Percentiles rank a stretch among this genome's conserved stretches.
phyloP scores from a whole-genome alignment of 805 yeast species.

The Komagataella mondaviorum region DNA sequence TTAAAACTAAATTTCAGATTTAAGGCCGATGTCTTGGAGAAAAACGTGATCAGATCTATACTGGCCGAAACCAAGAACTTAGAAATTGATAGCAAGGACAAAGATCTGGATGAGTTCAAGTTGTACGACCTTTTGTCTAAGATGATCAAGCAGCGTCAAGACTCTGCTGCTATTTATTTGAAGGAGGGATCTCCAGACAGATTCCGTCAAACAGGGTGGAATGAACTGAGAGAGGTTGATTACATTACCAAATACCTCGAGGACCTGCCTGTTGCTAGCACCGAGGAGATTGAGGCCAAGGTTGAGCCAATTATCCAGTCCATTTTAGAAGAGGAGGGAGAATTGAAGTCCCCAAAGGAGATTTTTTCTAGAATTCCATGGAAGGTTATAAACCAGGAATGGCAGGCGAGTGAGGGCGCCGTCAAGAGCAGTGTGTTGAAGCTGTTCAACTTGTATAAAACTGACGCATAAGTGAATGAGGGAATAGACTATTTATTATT shows the following conservation, averaged over 20 bases:
- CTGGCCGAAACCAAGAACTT: conserved; percentile 25
- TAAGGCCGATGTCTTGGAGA: conserved; percentile 20
- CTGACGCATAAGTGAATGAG: not conserved
- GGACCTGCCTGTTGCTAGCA: conserved; percentile 22
- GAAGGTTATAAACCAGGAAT: conserved; percentile 17
- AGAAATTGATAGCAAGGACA: conserved; percentile 17
- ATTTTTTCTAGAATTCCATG: conserved; percentile 21
- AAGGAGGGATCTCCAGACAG: conserved; percentile 26
- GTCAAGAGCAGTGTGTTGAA: conserved; percentile 16
- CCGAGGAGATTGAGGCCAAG: conserved; percentile 18
- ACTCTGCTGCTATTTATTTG: conserved; percentile 22
- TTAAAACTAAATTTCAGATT: conserved; percentile 18
- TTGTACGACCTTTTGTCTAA: conserved; percentile 19
- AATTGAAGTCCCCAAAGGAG: conserved; percentile 11
- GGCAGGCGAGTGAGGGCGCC: conserved; percentile 20
- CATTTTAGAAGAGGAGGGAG: conserved; percentile 8
- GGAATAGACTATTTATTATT: not conserved
- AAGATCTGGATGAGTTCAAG: conserved; percentile 16
- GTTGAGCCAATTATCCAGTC: conserved; percentile 15
- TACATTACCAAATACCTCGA: conserved; percentile 20
- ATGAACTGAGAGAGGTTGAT: conserved; percentile 23
- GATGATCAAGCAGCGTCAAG: conserved; percentile 25
- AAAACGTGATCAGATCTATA: conserved; percentile 24
- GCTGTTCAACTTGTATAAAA: conserved; percentile 7
- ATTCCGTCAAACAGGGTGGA: conserved; percentile 21